These are phyloP conservation scores for Alloascoidea hylecoeti DNA, from an alignment of 805 yeast species.

Conservation along the genomic window DNA sequence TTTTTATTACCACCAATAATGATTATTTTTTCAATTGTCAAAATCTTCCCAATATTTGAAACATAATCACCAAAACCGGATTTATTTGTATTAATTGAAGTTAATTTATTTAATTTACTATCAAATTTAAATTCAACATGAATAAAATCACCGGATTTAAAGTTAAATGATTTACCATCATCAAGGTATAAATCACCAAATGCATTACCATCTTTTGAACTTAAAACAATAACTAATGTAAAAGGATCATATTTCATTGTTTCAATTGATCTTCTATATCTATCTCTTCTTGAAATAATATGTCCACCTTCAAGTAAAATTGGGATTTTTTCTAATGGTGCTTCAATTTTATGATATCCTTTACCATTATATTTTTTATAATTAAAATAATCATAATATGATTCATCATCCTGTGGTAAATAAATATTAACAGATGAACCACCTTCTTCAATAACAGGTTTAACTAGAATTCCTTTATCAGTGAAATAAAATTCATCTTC, in stretches of 20 bases:
- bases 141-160: constrained; percentile 34
- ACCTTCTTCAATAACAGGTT: constrained; percentile 59
- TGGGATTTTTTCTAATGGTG: constrained; percentile 2
- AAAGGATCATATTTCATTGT: constrained; percentile 73
- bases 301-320: constrained; percentile 13
- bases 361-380: constrained; percentile 16
- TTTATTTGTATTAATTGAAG: constrained; percentile 5
- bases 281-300: constrained; percentile 49
- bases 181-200: constrained; percentile 57
- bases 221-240: constrained; percentile 52
- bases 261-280: constrained; percentile 69
- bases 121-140: constrained; percentile 25
- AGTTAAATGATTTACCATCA: constrained; percentile 67
- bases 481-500: constrained; percentile 84
- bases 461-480: constrained; percentile 52
- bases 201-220: constrained; percentile 30
- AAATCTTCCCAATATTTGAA: constrained; percentile 15
- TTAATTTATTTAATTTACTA: constrained; percentile 12
- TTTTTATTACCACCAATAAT: constrained; percentile 24
- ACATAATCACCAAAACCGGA: constrained; percentile 9
- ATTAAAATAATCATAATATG: constrained; percentile 20
- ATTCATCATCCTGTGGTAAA: constrained; percentile 29
- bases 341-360: constrained; percentile 18
- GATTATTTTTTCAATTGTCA: constrained; percentile 40
- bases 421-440: constrained; percentile 25